Conservation (phyloP, 1,139 yeast genomes). For the Geotrichum aggregatum region DNA sequence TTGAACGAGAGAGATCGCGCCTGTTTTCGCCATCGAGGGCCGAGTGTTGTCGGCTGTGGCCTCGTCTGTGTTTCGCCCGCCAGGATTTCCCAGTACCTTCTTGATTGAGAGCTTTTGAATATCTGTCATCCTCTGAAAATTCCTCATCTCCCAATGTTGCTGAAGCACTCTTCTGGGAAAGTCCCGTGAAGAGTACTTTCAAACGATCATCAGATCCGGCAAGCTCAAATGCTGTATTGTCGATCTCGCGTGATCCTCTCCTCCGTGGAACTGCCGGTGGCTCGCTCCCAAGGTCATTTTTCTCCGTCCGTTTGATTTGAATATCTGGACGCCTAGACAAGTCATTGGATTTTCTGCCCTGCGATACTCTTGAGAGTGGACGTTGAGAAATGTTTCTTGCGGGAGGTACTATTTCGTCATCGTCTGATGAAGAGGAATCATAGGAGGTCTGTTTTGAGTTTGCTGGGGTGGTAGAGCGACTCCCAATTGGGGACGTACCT, state of each 20-base stretch:
- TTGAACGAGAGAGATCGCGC: neutral
- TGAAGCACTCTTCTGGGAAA: conserved; percentile 36
- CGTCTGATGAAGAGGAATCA: conserved; percentile 15
- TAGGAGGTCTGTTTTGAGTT: neutral
- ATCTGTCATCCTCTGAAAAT: conserved; percentile 50
- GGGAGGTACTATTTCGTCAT: conserved; percentile 10
- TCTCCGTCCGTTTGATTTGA: neutral
- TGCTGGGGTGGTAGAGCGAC: conserved; percentile 20
- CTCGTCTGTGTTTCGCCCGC: conserved; percentile 24
- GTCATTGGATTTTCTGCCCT: conserved; percentile 5
- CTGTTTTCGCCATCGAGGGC: neutral
- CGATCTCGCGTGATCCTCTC: too few relatives aligned
- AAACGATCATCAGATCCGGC: conserved; percentile 27
- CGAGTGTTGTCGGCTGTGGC: conserved; percentile 2
- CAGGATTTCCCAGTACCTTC: conserved; percentile 38
- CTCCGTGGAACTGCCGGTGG: conserved; percentile 14
- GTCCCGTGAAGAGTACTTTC: conserved; percentile 38
- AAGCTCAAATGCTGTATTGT: conserved; percentile 2
- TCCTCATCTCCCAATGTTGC: conserved; percentile 34
- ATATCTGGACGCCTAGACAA: conserved; percentile 1
- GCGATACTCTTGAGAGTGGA: neutral
- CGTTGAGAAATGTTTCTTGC: conserved; percentile 22
- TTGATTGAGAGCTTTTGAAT: conserved; percentile 50
- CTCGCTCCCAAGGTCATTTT: neutral
- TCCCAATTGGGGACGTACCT: conserved; percentile 20